Evolutionary conservation across 192 early-diverging fungal genomes (phyloP).

Genomic region (Gigaspora rosea): DNA sequence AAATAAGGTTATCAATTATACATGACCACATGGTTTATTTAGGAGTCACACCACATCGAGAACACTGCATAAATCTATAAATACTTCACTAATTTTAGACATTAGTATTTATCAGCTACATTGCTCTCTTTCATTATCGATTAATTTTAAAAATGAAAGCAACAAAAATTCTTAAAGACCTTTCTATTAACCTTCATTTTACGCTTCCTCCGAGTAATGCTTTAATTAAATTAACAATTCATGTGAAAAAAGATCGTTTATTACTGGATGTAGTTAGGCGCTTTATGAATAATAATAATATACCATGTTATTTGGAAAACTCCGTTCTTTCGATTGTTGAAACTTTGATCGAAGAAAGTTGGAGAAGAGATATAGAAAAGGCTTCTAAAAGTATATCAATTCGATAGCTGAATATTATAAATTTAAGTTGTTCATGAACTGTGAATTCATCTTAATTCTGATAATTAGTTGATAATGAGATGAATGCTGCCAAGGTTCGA

Average conservation of each 20-base stretch:
- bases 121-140: too few relatives aligned
- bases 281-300: constrained; percentile 41
- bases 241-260: constrained; percentile 44
- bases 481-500: background rate
- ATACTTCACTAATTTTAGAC: too few relatives aligned
- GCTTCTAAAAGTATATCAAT: constrained; percentile 22
- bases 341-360: constrained; percentile 38
- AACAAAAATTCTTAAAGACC: constrained; percentile 31
- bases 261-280: constrained; percentile 48
- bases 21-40: too few relatives aligned
- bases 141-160: background rate
- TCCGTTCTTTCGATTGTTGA: constrained; percentile 49
- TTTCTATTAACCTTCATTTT: constrained; percentile 23
- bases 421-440: background rate
- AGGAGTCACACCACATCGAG: too few relatives aligned
- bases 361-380: constrained; percentile 31
- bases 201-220: constrained; percentile 18
- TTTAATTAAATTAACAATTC: constrained; percentile 9
- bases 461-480: background rate
- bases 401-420: background rate
- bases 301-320: constrained; percentile 50
- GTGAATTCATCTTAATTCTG: background rate
- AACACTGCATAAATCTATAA: too few relatives aligned
- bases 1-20: too few relatives aligned
- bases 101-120: too few relatives aligned